Base-by-base conservation (phyloP, 2,329 filamentous ascomycete genomes). In the Microsporum ferrugineum region DNA sequence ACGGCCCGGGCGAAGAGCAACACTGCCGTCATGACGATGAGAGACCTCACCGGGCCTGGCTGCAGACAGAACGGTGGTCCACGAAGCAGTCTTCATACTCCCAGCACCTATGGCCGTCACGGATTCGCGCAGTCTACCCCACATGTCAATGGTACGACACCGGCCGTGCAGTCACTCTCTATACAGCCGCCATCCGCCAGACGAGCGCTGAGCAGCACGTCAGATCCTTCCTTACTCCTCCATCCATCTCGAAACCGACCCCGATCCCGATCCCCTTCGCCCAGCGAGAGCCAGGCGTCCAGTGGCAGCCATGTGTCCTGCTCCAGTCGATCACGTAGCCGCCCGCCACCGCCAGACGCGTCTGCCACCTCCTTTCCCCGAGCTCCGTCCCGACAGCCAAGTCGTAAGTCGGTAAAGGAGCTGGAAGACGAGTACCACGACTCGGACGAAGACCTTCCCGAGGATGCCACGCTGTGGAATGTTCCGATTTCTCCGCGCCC, bases 341-440 rank as follows among this genome's bases (percentile, higher is more conserved):
- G 66, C 61, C 73, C 71, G 17, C 67, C 71, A 38, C 69, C 57
- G 7, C 51, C 60, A 8, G 58, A 31, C n/a, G 43, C 45, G 12
- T 58, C 61, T 5, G 17, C 31, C 71, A 71, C 4, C 68, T 70
- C 7, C 63, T 71, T 49, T 67, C 70, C 49, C 10, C 69, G 73
- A 41, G 74, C 76, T 60, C 67, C 71, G 17, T 75, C 75, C 14
- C 74, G 75, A 72, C 76, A 78, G 63, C 75, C 73, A 39, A 72
- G 68, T 53, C 73, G 77, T 60, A 79, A 79, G 65, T 73, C 76
- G 2, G 63, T 77, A n/a, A 75, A 77, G 63, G 77, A 80, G 49
- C 62, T 80, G 29, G 78, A 80, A 65, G 76, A 74, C 17, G 78
- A 80, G 68, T 80, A 78, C 59, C 72, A 79, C 65, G 78, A 80